Conservation (phyloP, 352 stramenopile species). For the Phytopythium ostracodes region DNA sequence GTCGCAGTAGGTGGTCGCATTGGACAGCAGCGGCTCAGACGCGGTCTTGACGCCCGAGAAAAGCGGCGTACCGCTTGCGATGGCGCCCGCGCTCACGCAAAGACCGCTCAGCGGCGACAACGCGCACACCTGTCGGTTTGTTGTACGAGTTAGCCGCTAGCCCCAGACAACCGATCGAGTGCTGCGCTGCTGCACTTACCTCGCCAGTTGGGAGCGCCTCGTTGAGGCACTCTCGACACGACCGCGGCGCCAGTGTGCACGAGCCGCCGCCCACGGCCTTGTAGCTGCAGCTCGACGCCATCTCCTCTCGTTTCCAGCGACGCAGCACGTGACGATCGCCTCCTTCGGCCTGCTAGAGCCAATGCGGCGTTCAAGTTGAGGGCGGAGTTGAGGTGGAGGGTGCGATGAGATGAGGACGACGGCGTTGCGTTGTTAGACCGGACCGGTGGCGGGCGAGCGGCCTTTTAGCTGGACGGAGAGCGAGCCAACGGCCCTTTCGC, state of each 20-base stretch:
- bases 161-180: neutral
- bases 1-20: constrained; percentile 31
- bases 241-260: constrained; percentile 10
- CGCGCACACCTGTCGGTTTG: constrained; percentile 1
- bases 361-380: neutral
- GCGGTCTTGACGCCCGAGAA: constrained; percentile 2
- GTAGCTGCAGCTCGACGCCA: constrained; percentile 15
- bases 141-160: neutral
- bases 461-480: too few relatives aligned
- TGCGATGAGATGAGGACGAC: neutral
- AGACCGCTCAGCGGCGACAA: constrained; percentile 5
- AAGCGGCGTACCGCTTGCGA: neutral
- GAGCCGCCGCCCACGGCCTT: constrained; percentile 3
- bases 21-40: constrained; percentile 13
- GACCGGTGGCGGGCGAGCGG: neutral
- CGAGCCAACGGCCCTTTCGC: neutral
- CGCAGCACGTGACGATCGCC: neutral
- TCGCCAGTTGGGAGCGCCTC: constrained; percentile 1
- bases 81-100: neutral
- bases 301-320: neutral
- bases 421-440: neutral
- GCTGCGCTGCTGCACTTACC: too few relatives aligned
- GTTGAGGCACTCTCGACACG: constrained; percentile 21
- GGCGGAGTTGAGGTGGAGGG: neutral
- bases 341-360: neutral